Evolutionary conservation across 441 rosid genomes (phyloP).

Genomic region (Jatropha multifida): DNA sequence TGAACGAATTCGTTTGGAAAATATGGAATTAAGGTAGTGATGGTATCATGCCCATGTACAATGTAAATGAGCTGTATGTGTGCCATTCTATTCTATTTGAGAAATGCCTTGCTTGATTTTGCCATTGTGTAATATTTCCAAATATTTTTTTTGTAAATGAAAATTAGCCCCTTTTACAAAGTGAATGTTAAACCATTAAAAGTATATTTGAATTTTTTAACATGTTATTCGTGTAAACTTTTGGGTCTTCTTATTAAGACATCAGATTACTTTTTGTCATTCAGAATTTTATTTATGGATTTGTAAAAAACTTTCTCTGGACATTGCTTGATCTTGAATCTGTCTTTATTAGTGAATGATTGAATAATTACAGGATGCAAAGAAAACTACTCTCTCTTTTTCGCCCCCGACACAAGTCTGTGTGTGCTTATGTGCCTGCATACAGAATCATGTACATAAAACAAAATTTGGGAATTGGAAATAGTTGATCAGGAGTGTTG

Average conservation of each 20-base stretch:
- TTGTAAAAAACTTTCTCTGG: background rate
- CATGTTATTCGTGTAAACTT: background rate
- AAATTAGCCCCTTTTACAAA: background rate
- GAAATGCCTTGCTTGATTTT: background rate
- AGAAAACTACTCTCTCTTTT: background rate
- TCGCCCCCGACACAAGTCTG: background rate
- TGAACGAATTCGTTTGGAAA: slow-evolving; percentile 87
- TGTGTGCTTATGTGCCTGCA: background rate
- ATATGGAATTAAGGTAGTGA: slow-evolving; percentile 70
- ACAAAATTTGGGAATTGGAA: background rate
- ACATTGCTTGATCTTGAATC: background rate
- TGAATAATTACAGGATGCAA: background rate
- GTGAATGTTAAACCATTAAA: background rate
- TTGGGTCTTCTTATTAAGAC: background rate
- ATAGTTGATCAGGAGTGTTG: background rate
- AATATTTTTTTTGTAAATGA: background rate
- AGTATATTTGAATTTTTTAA: background rate
- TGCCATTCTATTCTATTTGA: background rate
- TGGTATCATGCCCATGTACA: background rate
- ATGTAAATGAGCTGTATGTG: slow-evolving; percentile 1
- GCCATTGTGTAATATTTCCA: no score
- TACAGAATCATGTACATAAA: background rate
- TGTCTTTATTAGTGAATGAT: background rate
- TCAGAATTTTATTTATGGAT: background rate
- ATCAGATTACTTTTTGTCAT: background rate